Conservation (phyloP, 2,329 filamentous ascomycete species). For the Scytalidium sp. region DNA sequence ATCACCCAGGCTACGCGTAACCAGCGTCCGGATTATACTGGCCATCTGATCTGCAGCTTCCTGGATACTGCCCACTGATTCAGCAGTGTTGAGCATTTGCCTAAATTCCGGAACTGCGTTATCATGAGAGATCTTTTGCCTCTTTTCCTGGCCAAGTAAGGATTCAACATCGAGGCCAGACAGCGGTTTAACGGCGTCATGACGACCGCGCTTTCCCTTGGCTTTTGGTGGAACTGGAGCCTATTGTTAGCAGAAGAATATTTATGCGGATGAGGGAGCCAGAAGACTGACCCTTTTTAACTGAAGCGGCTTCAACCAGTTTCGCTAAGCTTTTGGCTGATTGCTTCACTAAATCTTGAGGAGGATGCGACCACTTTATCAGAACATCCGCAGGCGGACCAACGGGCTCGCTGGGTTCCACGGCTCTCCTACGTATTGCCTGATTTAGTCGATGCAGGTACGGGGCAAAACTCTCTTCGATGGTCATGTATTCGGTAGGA, state of each 20-base stretch:
- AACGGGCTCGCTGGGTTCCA: slow-evolving; percentile 65
- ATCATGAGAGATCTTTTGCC: slow-evolving; percentile 53
- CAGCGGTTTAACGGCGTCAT: slow-evolving; percentile 72
- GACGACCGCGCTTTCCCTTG: slow-evolving; percentile 64
- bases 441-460: slow-evolving; percentile 86
- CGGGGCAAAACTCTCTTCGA: slow-evolving; percentile 83
- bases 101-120: slow-evolving; percentile 93
- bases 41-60: slow-evolving; percentile 74
- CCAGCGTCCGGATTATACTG: slow-evolving; percentile 63
- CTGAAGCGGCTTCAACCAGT: slow-evolving; percentile 67
- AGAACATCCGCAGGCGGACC: slow-evolving; percentile 62
- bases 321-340: slow-evolving; percentile 55
- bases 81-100: slow-evolving; percentile 63
- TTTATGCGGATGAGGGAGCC: neutral
- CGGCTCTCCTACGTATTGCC: slow-evolving; percentile 78
- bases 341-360: slow-evolving; percentile 60
- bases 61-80: slow-evolving; percentile 59
- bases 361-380: slow-evolving; percentile 70
- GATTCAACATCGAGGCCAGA: slow-evolving; percentile 86
- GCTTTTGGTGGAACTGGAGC: slow-evolving; percentile 70
- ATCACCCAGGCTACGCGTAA: slow-evolving; percentile 73
- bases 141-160: slow-evolving; percentile 63
- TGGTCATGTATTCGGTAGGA: slow-evolving; percentile 65
- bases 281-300: slow-evolving; percentile 67
- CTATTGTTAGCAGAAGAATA: slow-evolving; percentile 15